phyloP scores from a whole-genome alignment of 495 filamentous ascomycete genomes.

The Aspergillus sclerotiicarbonarius region DNA sequence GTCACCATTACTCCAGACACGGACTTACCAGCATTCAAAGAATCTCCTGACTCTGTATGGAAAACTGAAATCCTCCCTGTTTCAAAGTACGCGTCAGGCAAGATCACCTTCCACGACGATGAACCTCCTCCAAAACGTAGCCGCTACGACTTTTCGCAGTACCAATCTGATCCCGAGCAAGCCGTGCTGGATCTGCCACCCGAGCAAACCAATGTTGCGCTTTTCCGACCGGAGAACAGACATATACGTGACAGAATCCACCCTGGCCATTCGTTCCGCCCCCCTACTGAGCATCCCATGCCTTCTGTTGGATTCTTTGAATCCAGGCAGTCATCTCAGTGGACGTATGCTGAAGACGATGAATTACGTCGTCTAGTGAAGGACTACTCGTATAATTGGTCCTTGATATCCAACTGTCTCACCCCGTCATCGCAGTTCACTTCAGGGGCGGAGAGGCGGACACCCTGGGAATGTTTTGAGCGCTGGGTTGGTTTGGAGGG shows the following conservation, averaged over 20 bases:
- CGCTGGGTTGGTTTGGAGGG: slow-evolving; percentile 90
- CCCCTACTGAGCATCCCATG: slow-evolving; percentile 87
- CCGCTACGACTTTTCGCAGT: slow-evolving; percentile 69
- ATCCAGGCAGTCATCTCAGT: slow-evolving; percentile 77
- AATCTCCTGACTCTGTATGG: slow-evolving; percentile 68
- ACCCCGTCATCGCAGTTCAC: slow-evolving; percentile 69
- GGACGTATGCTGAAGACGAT: slow-evolving; percentile 86
- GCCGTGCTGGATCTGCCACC: slow-evolving; percentile 56
- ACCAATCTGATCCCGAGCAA: slow-evolving; percentile 61
- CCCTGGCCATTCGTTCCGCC: slow-evolving; percentile 87
- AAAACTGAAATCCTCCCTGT: slow-evolving; percentile 75
- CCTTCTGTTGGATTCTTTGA: slow-evolving; percentile 88
- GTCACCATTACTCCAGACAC: slow-evolving; percentile 56
- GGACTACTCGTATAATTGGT: slow-evolving; percentile 97
- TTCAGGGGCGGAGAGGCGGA: slow-evolving; percentile 83
- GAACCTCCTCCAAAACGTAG: slow-evolving; percentile 72
- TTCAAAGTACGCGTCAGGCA: slow-evolving; percentile 81
- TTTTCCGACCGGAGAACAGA: slow-evolving; percentile 90
- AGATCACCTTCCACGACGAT: slow-evolving; percentile 64
- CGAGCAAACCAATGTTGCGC: slow-evolving; percentile 72
- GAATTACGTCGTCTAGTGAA: slow-evolving; percentile 79
- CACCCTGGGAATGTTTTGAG: slow-evolving; percentile 98
- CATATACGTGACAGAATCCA: slow-evolving; percentile 85
- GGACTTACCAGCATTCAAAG: slow-evolving; percentile 53
- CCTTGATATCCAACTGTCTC: slow-evolving; percentile 78